phyloP scores from a whole-genome alignment of 768 basidiomycete genomes.

The Boletus edulis region DNA sequence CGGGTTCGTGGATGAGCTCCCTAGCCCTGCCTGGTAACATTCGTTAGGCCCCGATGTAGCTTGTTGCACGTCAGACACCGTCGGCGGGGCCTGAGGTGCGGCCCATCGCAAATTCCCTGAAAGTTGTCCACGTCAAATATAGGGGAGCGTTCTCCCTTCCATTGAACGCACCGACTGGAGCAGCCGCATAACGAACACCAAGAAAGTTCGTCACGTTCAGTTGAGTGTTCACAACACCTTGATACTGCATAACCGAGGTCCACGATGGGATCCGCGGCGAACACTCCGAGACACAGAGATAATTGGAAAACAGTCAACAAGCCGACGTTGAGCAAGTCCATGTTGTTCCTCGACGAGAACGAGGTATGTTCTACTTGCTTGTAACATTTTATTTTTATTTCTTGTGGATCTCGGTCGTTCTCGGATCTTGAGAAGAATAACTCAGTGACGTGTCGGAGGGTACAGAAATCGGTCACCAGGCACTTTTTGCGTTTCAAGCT shows the following conservation, averaged over 20 bases:
- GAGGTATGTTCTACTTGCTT: too few species aligned
- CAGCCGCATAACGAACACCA: slow-evolving; percentile 26
- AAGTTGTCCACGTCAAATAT: not conserved
- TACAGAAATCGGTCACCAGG: not conserved
- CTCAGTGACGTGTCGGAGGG: not conserved
- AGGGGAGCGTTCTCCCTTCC: not conserved
- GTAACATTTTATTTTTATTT: too few species aligned
- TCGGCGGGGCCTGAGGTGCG: slow-evolving; percentile 26
- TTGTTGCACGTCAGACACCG: slow-evolving; percentile 21
- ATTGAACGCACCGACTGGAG: slow-evolving; percentile 20
- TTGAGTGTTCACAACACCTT: slow-evolving; percentile 18
- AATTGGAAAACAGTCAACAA: not conserved
- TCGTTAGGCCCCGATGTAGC: slow-evolving; percentile 24
- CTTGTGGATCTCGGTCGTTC: too few species aligned
- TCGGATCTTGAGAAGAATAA: too few species aligned
- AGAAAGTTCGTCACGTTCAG: slow-evolving; percentile 25
- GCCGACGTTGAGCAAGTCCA: not conserved
- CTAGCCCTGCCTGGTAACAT: slow-evolving; percentile 32
- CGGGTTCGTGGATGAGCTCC: slow-evolving; percentile 30
- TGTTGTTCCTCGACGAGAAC: not conserved
- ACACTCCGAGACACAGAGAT: slow-evolving; percentile 3
- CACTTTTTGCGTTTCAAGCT: not conserved
- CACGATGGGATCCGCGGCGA: slow-evolving; percentile 11
- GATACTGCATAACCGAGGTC: slow-evolving; percentile 5
- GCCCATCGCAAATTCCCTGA: slow-evolving; percentile 27